Conservation (phyloP, 2,329 filamentous ascomycete genomes). For the Mycocentrospora acerina region DNA sequence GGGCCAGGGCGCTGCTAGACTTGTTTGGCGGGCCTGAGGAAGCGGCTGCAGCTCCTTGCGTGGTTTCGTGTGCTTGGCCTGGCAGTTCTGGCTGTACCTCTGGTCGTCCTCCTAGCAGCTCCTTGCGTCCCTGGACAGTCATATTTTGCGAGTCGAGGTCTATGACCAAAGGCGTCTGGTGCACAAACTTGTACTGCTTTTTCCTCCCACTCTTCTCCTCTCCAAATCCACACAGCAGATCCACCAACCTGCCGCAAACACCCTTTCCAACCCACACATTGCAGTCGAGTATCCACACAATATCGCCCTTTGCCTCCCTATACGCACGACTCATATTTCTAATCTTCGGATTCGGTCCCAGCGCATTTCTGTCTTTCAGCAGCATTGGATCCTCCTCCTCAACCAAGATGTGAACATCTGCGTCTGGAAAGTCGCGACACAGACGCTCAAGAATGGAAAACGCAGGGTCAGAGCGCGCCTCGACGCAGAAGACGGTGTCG, state of each 20-base stretch:
- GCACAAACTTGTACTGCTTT: conserved; percentile 79
- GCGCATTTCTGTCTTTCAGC: conserved; percentile 56
- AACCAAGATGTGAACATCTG: conserved; percentile 72
- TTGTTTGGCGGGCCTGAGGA: conserved; percentile 27
- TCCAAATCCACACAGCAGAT: conserved; percentile 75
- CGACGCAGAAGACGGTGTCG: conserved; percentile 80
- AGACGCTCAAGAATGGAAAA: conserved; percentile 72
- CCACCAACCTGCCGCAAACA: conserved; percentile 84
- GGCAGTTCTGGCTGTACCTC: conserved; percentile 16
- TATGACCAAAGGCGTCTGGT: conserved; percentile 88
- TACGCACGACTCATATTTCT: conserved; percentile 94
- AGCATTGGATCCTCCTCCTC: conserved; percentile 77
- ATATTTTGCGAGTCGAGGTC: conserved; percentile 55
- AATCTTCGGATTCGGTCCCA: conserved; percentile 98
- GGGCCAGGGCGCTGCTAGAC: conserved; percentile 21
- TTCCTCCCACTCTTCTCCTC: conserved; percentile 24
- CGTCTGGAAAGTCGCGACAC: conserved; percentile 69
- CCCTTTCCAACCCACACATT: conserved; percentile 88
- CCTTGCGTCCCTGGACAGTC: conserved; percentile 32
- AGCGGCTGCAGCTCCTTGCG: conserved; percentile 29
- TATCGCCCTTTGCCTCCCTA: conserved; percentile 77
- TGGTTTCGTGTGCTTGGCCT: conserved; percentile 13
- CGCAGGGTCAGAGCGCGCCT: conserved; percentile 72
- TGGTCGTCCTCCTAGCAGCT: conserved; percentile 29
- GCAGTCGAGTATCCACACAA: conserved; percentile 94